Evolutionary conservation across 768 basidiomycete genomes (phyloP), one percentile per base, ranked within the genome.

Genomic region (Sarcodon aspratus): DNA sequence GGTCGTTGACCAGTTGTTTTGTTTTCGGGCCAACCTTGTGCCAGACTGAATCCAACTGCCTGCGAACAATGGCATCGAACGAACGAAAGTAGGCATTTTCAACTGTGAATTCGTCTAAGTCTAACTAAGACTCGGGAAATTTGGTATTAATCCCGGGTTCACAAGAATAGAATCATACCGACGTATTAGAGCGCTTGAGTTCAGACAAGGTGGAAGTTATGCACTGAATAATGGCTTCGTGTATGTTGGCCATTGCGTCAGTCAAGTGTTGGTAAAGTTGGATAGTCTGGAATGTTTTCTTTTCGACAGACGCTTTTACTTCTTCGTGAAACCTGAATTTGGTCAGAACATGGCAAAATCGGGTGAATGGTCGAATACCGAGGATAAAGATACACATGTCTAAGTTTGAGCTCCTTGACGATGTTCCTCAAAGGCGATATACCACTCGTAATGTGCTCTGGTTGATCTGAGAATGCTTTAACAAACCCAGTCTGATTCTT

Each of bases 391-490:
- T 90, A 82, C 6, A 93, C 91, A n/a, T 73, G 80, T 17, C 88
- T 78, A 43, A 98, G 69, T 54, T 93, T 89, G 7, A 98, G 74
- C 61, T 95, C 91, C 52, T 92, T 91, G 78, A 99, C 81, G 53
- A 95, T 85, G 47, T 84, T 92, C 57, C 82, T 86, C 17, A 99
- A 69, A 1, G 96, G 96, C 1, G 89, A 91, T 62, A 98, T 66
- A 1, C 94, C 95, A 53, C 80, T 89, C 0, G 86, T 93, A 52
- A 99, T 96, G 53, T 85, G 80, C 62, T 98, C 96, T 4, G 95
- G 93, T 57, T 97, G 87, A 63, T 98, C 96, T 2, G 92, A 90
- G 60, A 99, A 96, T 0, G 92, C 96, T 64, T 99, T 98, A 54
- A 97, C 69, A 63, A 98, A 99, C 1, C 95, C 95, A 2, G 71